Evolutionary conservation across 192 early-diverging fungal species (phyloP).

Genomic region (Coemansia javaensis): DNA sequence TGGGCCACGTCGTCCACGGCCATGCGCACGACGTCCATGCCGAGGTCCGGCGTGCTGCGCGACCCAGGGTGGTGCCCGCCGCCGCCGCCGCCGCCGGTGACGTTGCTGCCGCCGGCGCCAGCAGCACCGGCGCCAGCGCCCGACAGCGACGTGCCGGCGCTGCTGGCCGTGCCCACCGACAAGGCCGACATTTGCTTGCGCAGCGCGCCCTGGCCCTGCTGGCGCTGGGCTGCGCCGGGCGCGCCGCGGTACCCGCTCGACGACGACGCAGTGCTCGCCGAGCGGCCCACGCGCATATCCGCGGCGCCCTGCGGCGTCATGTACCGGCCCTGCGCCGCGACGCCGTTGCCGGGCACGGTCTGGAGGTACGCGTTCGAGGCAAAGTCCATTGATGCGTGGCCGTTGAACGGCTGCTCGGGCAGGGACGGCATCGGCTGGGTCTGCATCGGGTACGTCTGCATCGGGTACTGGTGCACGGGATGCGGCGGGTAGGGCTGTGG

Average conservation of each 20-base stretch:
- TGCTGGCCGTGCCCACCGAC: conserved; percentile 16
- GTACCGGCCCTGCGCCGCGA: conserved; percentile 19
- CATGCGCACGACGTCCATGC: conserved; percentile 28
- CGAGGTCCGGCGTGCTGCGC: conserved; percentile 46
- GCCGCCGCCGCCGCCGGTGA: background rate
- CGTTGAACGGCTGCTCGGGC: conserved; percentile 33
- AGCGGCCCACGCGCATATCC: conserved; percentile 36
- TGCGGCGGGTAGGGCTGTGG: conserved; percentile 9
- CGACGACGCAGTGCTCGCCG: conserved; percentile 37
- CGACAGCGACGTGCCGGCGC: background rate
- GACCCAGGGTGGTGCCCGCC: conserved; percentile 22
- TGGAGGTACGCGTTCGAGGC: background rate
- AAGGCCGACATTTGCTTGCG: conserved; percentile 37
- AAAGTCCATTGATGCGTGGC: conserved; percentile 20
- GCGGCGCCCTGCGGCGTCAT: conserved; percentile 6
- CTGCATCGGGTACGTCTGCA: conserved; percentile 2
- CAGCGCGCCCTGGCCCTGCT: conserved; percentile 18
- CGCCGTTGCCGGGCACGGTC: background rate
- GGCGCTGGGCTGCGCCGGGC: conserved; percentile 1
- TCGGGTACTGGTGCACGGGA: background rate
- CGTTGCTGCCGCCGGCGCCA: conserved; percentile 2
- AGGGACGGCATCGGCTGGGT: background rate
- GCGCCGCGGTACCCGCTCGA: conserved; percentile 28
- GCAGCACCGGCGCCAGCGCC: no score
- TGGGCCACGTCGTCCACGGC: conserved; percentile 21